phyloP scores from a whole-genome alignment of 169 alveolate species.

The Eimeria praecox region DNA sequence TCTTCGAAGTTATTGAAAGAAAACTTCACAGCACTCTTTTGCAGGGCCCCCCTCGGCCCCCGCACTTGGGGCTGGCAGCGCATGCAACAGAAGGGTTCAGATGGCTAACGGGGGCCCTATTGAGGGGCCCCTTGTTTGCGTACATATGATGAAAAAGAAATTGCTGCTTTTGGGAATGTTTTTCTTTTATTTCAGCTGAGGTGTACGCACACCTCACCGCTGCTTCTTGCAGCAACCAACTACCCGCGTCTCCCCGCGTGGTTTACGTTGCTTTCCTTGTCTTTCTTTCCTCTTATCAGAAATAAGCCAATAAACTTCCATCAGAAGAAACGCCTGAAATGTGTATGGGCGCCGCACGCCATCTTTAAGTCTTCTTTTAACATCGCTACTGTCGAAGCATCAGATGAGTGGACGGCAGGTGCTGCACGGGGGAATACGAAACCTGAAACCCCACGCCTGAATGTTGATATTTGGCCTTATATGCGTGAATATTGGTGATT shows the following conservation, averaged over 20 bases:
- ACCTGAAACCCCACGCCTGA: neutral
- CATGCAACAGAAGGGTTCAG: conserved; percentile 26
- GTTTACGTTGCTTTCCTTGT: neutral
- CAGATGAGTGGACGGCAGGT: neutral
- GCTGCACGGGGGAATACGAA: neutral
- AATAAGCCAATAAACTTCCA: neutral
- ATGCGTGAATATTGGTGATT: neutral
- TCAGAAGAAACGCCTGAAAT: neutral
- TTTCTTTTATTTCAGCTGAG: neutral
- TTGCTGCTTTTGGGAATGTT: neutral
- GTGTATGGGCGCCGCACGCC: neutral
- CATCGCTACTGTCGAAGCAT: neutral
- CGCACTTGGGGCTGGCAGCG: conserved; percentile 37
- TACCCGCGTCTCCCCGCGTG: neutral
- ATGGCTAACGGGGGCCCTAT: neutral
- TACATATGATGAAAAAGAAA: neutral
- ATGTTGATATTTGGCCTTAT: neutral
- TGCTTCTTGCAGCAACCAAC: neutral
- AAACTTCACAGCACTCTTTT: neutral
- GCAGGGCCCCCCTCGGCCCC: neutral
- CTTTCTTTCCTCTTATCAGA: neutral
- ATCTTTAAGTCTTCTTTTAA: neutral
- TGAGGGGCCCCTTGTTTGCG: conserved; percentile 10
- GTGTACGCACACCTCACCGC: conserved; percentile 45
- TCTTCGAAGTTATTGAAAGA: neutral